Evolutionary conservation across 176 grass and related monocot species (phyloP).

Genomic region (Zea mays): Zm-B73-REFERENCE-NAM-5.0 NC_050099.1:203505001-203505500

Average conservation of each 20-base stretch:
- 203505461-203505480: too few species aligned
- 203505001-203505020: neutral
- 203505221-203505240: slow-evolving; percentile 21
- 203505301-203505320: slow-evolving; percentile 6
- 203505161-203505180: neutral
- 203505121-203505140: neutral
- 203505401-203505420: too few species aligned
- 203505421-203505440: too few species aligned
- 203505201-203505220: neutral
- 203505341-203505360: neutral
- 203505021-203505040: neutral
- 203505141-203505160: slow-evolving; percentile 6
- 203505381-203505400: too few species aligned
- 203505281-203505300: slow-evolving; percentile 30
- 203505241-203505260: slow-evolving; percentile 22
- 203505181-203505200: slow-evolving; percentile 29
- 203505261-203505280: neutral
- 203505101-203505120: neutral
- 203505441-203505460: too few species aligned
- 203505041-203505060: neutral
- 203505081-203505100: neutral
- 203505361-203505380: neutral
- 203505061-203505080: neutral
- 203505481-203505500: too few species aligned
- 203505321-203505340: neutral